Percentiles rank a stretch among this genome's conserved stretches.
Conservation (phyloP, 331 rosid species). For the Quercus tomentella region DNA sequence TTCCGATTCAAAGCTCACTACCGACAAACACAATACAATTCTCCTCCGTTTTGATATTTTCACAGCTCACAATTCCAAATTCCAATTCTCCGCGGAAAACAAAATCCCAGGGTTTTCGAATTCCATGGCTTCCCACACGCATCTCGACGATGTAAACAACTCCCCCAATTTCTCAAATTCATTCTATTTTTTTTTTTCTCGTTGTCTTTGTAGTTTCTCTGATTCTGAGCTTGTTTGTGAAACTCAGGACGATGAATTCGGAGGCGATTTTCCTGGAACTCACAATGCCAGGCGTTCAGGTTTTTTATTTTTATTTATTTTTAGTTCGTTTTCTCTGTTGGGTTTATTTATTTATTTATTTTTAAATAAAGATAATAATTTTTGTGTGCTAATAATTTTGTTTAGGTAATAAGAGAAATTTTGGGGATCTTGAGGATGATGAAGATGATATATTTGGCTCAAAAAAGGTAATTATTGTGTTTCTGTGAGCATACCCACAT, state of each 20-base stretch:
- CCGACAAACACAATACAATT: too few species aligned
- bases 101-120: conserved; percentile 37
- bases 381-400: neutral
- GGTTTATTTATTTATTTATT: neutral
- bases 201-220: neutral
- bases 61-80: too few species aligned
- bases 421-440: conserved; percentile 64
- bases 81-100: neutral
- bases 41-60: too few species aligned
- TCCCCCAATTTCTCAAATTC: neutral
- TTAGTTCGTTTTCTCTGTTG: neutral
- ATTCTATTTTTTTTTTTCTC: neutral
- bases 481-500: neutral
- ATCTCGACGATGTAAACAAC: conserved; percentile 58
- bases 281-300: conserved; percentile 51
- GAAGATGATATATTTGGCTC: conserved; percentile 60
- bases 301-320: neutral
- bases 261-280: conserved; percentile 54
- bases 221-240: neutral
- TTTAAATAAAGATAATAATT: neutral
- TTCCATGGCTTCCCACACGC: conserved; percentile 64
- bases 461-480: conserved; percentile 46
- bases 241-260: conserved; percentile 83
- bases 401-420: conserved; percentile 57
- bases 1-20: too few species aligned